These are phyloP conservation scores for Populus alba DNA, from an alignment of 345 rosid species.

Conservation along the genomic window DNA sequence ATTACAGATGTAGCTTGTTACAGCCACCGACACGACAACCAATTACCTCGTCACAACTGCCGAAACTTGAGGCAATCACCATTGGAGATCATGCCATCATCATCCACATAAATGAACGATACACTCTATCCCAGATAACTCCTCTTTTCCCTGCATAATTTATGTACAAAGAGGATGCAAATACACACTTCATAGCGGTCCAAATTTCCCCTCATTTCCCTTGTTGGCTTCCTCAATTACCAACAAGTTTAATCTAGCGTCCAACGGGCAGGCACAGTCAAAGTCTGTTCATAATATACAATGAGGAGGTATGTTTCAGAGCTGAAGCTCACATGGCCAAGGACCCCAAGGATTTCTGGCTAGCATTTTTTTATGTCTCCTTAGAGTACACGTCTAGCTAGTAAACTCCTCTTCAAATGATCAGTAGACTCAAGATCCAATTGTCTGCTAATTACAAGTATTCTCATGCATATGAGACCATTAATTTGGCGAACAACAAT, in stretches of 20 bases:
- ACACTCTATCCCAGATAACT: too few relatives aligned
- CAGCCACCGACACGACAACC: too few relatives aligned
- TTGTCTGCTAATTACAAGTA: background rate
- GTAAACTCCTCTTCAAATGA: background rate
- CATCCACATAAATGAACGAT: too few relatives aligned
- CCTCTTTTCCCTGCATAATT: too few relatives aligned
- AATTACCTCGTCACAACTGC: too few relatives aligned
- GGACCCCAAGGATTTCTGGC: background rate
- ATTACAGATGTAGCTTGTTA: too few relatives aligned
- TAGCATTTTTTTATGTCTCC: too few relatives aligned
- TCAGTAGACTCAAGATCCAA: background rate
- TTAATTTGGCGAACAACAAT: background rate
- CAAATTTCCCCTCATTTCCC: background rate
- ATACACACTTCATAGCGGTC: background rate
- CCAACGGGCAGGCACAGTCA: background rate
- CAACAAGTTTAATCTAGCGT: background rate
- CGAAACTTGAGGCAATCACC: too few relatives aligned
- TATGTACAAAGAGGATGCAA: too few relatives aligned
- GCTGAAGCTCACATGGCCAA: background rate
- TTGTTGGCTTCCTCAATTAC: background rate
- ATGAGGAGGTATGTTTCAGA: background rate
- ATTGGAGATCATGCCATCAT: too few relatives aligned
- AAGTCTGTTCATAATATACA: background rate
- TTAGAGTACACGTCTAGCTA: too few relatives aligned
- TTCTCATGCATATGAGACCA: background rate